Conservation (phyloP, 352 stramenopile genomes). For the Achlya hypogyna region DNA sequence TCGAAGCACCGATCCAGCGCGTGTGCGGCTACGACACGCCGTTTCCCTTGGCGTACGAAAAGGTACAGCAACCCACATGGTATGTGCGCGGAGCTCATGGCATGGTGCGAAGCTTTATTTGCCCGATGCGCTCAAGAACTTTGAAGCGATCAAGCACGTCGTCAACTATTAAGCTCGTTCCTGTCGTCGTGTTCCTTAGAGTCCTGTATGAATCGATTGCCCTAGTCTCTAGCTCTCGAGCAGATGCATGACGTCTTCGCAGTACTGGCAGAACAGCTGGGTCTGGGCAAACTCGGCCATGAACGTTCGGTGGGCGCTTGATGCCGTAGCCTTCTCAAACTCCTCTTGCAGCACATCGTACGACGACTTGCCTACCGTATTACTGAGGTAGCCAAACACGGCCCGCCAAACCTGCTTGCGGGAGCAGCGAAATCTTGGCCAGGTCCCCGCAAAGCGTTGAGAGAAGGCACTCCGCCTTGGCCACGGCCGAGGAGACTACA, state of each 20-base stretch:
- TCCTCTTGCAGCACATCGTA: constrained; percentile 75
- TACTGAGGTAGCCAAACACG: neutral
- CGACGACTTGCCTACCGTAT: constrained; percentile 35
- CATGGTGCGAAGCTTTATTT: constrained; percentile 87
- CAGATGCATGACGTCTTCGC: constrained; percentile 49
- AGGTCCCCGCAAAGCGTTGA: constrained; percentile 60
- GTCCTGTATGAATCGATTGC: neutral
- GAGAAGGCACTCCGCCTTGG: constrained; percentile 65
- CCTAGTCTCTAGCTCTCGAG: neutral
- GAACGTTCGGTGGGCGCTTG: constrained; percentile 61
- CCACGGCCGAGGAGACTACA: constrained; percentile 58
- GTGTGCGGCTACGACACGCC: constrained; percentile 94
- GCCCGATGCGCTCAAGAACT: constrained; percentile 90
- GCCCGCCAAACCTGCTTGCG: constrained; percentile 27
- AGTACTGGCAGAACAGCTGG: constrained; percentile 82
- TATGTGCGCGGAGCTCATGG: neutral
- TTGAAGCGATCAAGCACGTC: constrained; percentile 91
- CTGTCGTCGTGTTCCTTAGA: neutral
- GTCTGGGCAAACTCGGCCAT: constrained; percentile 78
- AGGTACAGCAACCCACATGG: constrained; percentile 28
- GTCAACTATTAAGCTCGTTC: constrained; percentile 64
- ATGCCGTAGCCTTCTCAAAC: constrained; percentile 51
- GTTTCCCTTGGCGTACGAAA: constrained; percentile 96
- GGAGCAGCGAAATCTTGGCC: constrained; percentile 42
- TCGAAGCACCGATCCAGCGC: constrained; percentile 93